Base-by-base conservation (phyloP, 2,329 filamentous ascomycete genomes). In the Purpureocillium lavendulum region DNA sequence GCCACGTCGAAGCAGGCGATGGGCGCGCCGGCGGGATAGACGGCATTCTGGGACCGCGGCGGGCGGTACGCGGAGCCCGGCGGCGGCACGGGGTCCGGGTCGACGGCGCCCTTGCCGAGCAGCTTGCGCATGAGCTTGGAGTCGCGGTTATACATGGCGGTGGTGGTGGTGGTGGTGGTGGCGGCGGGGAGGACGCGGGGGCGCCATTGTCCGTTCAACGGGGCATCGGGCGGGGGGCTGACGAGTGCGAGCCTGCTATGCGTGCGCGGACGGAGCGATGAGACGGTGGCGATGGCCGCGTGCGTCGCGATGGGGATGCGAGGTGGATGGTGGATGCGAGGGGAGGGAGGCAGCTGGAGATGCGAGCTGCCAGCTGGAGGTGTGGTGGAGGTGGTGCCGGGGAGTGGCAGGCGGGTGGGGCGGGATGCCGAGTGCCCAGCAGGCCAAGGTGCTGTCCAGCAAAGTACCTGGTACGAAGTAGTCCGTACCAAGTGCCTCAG, bases 91-190 rank as follows among this genome's bases (percentile, higher is more conserved):
- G 45, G 56, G 21, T 53, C 52, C 10, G 56, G 57, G 45, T 74
- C 69, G 47, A 64, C 61, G 21, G 66, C 58, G 42, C 65, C 60
- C 51, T 75, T 75, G 55, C 75, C 74, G 26, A 79, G 69, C 17
- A 79, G 69, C 62, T 77, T 75, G 55, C 75, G 71, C 69, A 80
- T 76, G 46, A 75, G 75, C 59, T 64, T 71, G 44, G 67, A 70
- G 49, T 74, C 63, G 58, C 63, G 68, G 45, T 67, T 73, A 59
- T 73, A 73, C 69, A 72, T 73, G 46, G 40, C 56, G 46, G 48
- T 46, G 48, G 50, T 41, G 50, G 40, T n/a, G n/a, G n/a, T n/a
- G n/a, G n/a, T n/a, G n/a, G n/a, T n/a, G n/a, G n/a, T n/a, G n/a
- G n/a, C n/a, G n/a, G n/a, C n/a, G n/a, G n/a, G n/a, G n/a, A n/a